Evolutionary conservation across 225 moss, liverwort and hornwort genomes (phyloP).

Genomic region (Marchantia paleacea): DNA sequence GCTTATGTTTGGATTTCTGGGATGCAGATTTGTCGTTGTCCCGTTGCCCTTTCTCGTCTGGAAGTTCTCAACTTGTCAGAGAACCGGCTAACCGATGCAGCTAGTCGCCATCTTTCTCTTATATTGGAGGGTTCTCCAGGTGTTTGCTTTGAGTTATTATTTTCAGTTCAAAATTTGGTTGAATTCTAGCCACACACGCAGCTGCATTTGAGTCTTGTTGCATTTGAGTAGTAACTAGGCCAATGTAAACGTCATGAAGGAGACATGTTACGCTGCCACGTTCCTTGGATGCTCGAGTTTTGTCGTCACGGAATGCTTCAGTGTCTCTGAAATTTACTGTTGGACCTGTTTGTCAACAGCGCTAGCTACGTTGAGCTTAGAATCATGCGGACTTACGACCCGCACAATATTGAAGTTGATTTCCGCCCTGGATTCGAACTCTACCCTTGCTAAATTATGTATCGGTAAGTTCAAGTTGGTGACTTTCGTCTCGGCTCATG

Average conservation of each 20-base stretch:
- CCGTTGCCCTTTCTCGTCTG: constrained; percentile 78
- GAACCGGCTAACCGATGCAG: constrained; percentile 92
- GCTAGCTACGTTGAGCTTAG: constrained; percentile 75
- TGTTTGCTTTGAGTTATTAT: constrained; percentile 3
- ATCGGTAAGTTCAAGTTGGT: constrained; percentile 59
- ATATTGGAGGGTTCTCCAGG: constrained; percentile 72
- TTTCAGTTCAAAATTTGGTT: not conserved
- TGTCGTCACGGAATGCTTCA: not conserved
- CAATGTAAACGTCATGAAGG: not conserved
- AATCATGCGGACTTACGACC: constrained; percentile 79
- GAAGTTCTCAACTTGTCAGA: constrained; percentile 88
- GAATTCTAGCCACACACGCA: not conserved
- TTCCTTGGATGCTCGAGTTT: not conserved
- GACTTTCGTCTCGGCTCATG: too few relatives aligned
- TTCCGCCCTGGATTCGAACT: constrained; percentile 60
- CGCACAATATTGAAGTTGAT: constrained; percentile 68
- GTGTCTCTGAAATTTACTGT: not conserved
- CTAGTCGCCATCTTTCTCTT: constrained; percentile 69
- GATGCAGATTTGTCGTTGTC: constrained; percentile 75
- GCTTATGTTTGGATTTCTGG: not conserved
- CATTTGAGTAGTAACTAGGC: not conserved
- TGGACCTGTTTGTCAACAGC: constrained; percentile 49
- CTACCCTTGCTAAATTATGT: constrained; percentile 73
- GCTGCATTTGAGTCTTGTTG: not conserved
- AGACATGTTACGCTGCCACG: not conserved